These are phyloP conservation scores for Chalciporus sphaerocephalus DNA, from an alignment of 768 basidiomycete species.

Conservation along the genomic window DNA sequence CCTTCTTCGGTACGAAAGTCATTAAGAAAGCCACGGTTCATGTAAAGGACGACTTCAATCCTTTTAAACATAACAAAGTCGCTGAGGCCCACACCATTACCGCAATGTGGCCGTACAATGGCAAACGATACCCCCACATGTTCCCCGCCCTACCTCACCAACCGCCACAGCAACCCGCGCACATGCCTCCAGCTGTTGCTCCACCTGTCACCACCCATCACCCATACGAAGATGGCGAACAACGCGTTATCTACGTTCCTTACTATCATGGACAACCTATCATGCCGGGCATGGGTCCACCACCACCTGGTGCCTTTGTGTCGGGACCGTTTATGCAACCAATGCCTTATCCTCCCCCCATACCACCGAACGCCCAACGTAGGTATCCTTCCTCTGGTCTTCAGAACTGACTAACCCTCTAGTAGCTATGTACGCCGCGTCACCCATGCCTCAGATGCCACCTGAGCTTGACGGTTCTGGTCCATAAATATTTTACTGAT, in stretches of 20 bases:
- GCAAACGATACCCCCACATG: constrained; percentile 79
- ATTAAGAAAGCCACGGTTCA: constrained; percentile 78
- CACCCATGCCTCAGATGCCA: constrained; percentile 84
- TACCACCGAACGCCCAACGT: constrained; percentile 70
- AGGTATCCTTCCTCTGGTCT: constrained; percentile 1
- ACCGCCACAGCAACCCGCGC: constrained; percentile 61
- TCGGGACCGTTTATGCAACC: constrained; percentile 79
- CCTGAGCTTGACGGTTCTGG: constrained; percentile 47
- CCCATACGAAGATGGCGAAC: constrained; percentile 75
- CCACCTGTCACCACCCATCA: constrained; percentile 70
- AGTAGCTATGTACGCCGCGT: constrained; percentile 75
- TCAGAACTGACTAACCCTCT: constrained; percentile 4
- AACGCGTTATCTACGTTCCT: constrained; percentile 72
- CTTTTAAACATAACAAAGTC: constrained; percentile 86
- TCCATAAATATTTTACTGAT: constrained; percentile 1
- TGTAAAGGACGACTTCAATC: constrained; percentile 96
- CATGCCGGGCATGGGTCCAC: constrained; percentile 82
- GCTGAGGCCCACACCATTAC: constrained; percentile 65
- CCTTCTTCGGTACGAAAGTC: constrained; percentile 82
- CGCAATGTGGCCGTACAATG: constrained; percentile 82
- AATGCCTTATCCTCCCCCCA: constrained; percentile 76
- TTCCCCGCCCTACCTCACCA: constrained; percentile 62
- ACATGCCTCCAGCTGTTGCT: constrained; percentile 62
- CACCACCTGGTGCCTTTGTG: constrained; percentile 77
- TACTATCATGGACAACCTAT: constrained; percentile 84